Conservation (phyloP, 371 early-diverging fungal species). For the Mortierella sp. region DNA sequence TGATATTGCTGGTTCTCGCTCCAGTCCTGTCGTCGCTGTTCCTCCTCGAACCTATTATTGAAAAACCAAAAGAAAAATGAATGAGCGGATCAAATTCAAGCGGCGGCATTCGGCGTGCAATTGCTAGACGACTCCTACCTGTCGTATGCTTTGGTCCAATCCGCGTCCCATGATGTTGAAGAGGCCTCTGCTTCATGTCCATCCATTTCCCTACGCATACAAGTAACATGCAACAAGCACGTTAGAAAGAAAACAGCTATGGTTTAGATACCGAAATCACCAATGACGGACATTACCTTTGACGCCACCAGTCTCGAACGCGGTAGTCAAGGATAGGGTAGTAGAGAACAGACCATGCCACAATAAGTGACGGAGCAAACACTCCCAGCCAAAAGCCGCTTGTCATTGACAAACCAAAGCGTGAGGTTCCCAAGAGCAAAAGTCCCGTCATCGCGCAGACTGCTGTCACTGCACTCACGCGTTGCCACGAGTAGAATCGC, state of each 20-base stretch:
- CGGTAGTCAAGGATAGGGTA: conserved; percentile 66
- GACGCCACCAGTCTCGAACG: conserved; percentile 64
- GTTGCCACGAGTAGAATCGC: conserved; percentile 67
- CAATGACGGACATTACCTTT: conserved; percentile 29
- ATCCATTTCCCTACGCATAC: conserved; percentile 57
- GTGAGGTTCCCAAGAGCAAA: conserved; percentile 35
- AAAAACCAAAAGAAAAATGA: background rate
- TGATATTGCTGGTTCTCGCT: conserved; percentile 59
- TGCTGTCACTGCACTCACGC: conserved; percentile 67
- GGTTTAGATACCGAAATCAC: too few species aligned
- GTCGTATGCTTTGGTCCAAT: conserved; percentile 69
- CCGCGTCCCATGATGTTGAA: conserved; percentile 64
- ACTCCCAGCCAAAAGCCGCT: conserved; percentile 65
- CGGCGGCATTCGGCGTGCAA: too few species aligned
- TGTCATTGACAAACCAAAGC: conserved; percentile 39
- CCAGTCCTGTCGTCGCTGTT: conserved; percentile 67
- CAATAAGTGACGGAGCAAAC: conserved; percentile 65
- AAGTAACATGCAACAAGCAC: background rate
- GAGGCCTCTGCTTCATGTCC: conserved; percentile 62
- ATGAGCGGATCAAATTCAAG: background rate
- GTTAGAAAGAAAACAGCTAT: background rate
- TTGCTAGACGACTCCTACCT: conserved; percentile 24
- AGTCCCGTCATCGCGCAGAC: conserved; percentile 37
- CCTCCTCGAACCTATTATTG: conserved; percentile 62
- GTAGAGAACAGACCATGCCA: conserved; percentile 66